Conservation (phyloP, 441 rosid species). For the Jatropha podagrica region DNA sequence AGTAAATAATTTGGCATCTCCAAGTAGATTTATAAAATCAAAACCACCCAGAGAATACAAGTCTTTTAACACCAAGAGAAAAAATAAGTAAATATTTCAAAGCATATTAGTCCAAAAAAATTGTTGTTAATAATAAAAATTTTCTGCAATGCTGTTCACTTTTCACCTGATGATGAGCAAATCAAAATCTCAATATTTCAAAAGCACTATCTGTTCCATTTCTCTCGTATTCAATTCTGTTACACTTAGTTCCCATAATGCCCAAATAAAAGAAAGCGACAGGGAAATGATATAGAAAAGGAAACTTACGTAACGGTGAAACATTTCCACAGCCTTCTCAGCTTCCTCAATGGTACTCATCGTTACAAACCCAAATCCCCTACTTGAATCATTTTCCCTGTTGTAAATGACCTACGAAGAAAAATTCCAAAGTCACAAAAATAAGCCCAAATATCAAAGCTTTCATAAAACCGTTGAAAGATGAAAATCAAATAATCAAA, state of each 20-base stretch:
- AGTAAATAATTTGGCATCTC: neutral
- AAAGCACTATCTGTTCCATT: neutral
- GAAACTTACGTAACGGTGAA: constrained; percentile 68
- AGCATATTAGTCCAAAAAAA: neutral
- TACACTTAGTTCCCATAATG: neutral
- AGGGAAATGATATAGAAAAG: neutral
- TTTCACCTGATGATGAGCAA: neutral
- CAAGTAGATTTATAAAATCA: neutral
- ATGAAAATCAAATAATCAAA: constrained; percentile 6
- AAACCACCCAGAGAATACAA: neutral
- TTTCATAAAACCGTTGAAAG: neutral
- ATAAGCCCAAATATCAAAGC: neutral
- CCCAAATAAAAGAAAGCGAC: neutral
- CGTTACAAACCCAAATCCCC: constrained; percentile 97
- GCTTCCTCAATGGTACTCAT: constrained; percentile 93
- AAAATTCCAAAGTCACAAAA: neutral
- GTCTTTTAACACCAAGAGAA: neutral
- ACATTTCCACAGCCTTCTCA: constrained; percentile 71
- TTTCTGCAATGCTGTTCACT: neutral
- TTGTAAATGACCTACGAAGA: constrained; percentile 75
- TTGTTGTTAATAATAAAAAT: neutral
- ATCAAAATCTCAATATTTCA: neutral
- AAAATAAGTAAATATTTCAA: neutral
- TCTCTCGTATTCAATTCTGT: neutral
- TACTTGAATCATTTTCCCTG: constrained; percentile 79